A percentile compares a stretch with the other conserved stretches of the same genome.
Evolutionary conservation across 2,329 filamentous ascomycete species (phyloP).

Genomic region (Pseudocercospora cruenta): DNA sequence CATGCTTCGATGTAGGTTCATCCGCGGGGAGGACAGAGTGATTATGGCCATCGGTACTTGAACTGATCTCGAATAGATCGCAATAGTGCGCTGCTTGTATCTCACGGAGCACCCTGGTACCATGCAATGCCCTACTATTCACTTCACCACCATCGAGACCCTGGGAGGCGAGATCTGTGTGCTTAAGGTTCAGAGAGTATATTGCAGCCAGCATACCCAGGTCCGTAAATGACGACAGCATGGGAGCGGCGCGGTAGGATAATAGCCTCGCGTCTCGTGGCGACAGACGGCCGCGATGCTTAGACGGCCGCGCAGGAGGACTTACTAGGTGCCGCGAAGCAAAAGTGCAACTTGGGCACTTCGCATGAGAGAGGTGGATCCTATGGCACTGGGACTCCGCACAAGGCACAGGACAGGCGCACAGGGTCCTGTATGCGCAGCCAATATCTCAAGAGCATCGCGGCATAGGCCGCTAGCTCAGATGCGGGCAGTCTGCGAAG

Average conservation of each 20-base stretch:
- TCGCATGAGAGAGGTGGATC: slow-evolving; percentile 14
- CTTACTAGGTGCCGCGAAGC: background rate
- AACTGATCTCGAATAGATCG: slow-evolving; percentile 3
- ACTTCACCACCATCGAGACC: slow-evolving; percentile 1
- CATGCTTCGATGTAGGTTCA: slow-evolving; percentile 22
- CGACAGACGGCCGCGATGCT: background rate
- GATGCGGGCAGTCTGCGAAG: slow-evolving; percentile 12
- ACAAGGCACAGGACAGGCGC: background rate
- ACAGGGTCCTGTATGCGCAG: slow-evolving; percentile 11
- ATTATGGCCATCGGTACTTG: slow-evolving; percentile 5
- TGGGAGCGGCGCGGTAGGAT: slow-evolving; percentile 3
- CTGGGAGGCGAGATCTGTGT: slow-evolving; percentile 3
- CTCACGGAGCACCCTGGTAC: slow-evolving; percentile 1
- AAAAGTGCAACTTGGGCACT: slow-evolving; percentile 5
- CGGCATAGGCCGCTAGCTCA: slow-evolving; percentile 16
- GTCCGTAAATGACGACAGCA: slow-evolving; percentile 18
- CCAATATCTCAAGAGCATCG: slow-evolving; percentile 13
- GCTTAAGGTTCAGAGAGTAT: slow-evolving; percentile 3
- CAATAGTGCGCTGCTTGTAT: slow-evolving; percentile 8
- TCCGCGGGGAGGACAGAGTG: slow-evolving; percentile 10
- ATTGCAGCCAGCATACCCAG: slow-evolving; percentile 11
- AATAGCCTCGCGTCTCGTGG: slow-evolving; percentile 2
- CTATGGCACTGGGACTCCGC: slow-evolving; percentile 2
- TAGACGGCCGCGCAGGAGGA: slow-evolving; percentile 7
- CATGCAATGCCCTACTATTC: slow-evolving; percentile 5